phyloP scores from a whole-genome alignment of 2,329 filamentous ascomycete species.

The Ophiocordyceps camponoti-rufipedis region DNA sequence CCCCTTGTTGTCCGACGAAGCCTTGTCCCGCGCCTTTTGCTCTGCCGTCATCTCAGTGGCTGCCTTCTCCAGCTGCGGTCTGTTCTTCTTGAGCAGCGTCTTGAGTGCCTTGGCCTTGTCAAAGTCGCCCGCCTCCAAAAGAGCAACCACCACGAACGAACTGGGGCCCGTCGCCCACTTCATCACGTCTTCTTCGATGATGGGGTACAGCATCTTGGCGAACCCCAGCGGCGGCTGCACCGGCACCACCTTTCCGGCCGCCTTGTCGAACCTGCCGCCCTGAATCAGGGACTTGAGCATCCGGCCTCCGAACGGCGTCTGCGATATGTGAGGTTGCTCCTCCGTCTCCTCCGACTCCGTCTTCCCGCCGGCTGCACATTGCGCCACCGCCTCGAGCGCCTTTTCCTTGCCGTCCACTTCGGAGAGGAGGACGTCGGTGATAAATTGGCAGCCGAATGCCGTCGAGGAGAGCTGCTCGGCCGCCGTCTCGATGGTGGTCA shows the following conservation, averaged over 20 bases:
- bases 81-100: constrained; percentile 53
- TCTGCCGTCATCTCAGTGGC: constrained; percentile 38
- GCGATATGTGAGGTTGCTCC: constrained; percentile 35
- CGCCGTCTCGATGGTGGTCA: constrained; percentile 53
- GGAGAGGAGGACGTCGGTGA: constrained; percentile 65
- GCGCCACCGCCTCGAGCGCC: constrained; percentile 54
- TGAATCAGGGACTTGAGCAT: constrained; percentile 85
- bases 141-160: constrained; percentile 68
- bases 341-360: constrained; percentile 21
- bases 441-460: constrained; percentile 72
- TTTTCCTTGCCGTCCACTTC: constrained; percentile 57
- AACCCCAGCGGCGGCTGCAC: constrained; percentile 67
- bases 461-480: constrained; percentile 52
- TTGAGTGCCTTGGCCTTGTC: constrained; percentile 46
- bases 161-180: constrained; percentile 76
- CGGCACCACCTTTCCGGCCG: constrained; percentile 49
- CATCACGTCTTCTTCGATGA: constrained; percentile 57
- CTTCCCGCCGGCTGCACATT: constrained; percentile 39
- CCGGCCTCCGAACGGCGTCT: constrained; percentile 48
- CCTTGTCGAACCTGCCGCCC: constrained; percentile 70
- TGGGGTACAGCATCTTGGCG: constrained; percentile 60
- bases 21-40: constrained; percentile 30
- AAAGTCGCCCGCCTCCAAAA: constrained; percentile 62
- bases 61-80: constrained; percentile 50
- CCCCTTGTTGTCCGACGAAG: constrained; percentile 23